Evolutionary conservation across 1,284 basidiomycete genomes (phyloP), one percentile per base, ranked within the genome.

Genomic region (Mycena citricolor): DNA sequence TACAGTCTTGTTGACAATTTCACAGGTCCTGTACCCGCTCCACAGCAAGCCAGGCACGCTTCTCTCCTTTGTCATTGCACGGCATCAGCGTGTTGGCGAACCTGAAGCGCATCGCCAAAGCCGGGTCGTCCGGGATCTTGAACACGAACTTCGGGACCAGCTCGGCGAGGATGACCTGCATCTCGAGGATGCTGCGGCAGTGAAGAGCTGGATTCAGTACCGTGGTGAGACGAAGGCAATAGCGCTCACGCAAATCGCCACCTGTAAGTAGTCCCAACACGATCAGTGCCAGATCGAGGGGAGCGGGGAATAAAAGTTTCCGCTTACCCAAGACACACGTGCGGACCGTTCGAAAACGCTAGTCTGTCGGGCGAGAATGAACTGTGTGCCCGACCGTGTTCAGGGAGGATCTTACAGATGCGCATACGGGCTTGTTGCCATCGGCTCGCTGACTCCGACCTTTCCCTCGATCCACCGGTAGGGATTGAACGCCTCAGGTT

Each of bases 181-280:
- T 43, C 28, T 43, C 42, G 34, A 43, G 6, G 24, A 43, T 30
- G 34, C 42, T 43, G 34, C 42, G 30, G 42, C 26, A 30, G 42
- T 43, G 38, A n/a, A n/a, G n/a, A n/a, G n/a, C n/a, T n/a, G n/a
- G n/a, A n/a, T n/a, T 43, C 28, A 43, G 34, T 31, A 29, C 37
- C 34, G 31, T 24, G 33, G 36, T 43, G 33, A 43, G 36, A 24
- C 38, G 28, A 32, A 31, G 42, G 34, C 20, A 30, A 43, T 28
- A 43, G 34, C 22, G 34, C 42, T 43, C 38, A 43, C 42, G 42
- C 42, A 37, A 43, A 35, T 35, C 42, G 42, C 42, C 42, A 43
- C 42, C 42, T 43, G 17, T 19, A 36, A n/a, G n/a, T n/a, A n/a
- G n/a, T n/a, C n/a, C n/a, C n/a, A n/a, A n/a, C n/a, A n/a, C n/a